A percentile compares a stretch with the other conserved stretches of the same genome.
phyloP scores from a whole-genome alignment of 2,329 filamentous ascomycete genomes.

The Ophiostoma piceae region DNA sequence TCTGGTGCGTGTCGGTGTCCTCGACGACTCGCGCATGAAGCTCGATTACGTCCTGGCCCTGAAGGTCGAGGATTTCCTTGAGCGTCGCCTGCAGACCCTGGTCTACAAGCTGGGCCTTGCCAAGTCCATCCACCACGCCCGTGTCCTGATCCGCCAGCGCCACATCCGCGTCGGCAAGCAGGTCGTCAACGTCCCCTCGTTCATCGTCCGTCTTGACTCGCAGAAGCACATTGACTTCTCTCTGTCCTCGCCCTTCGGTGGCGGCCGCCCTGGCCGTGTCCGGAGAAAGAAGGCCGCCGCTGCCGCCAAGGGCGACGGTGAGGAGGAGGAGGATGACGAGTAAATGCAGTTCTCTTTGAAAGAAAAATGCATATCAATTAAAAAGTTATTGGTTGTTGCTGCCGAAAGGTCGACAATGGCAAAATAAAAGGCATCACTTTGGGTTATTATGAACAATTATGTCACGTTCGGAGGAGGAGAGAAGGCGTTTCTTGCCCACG shows the following conservation, averaged over 20 bases:
- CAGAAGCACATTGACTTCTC: conserved; percentile 99
- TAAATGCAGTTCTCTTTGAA: not conserved
- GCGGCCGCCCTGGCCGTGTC: conserved; percentile 93
- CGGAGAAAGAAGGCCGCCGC: conserved; percentile 99
- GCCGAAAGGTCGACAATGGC: conserved; percentile 8
- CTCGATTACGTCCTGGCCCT: conserved; percentile 99
- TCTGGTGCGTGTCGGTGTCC: conserved; percentile 98
- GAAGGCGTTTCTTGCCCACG: conserved; percentile 17
- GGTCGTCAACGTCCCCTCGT: conserved; percentile 99
- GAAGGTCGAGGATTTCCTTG: conserved; percentile 99
- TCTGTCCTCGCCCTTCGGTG: conserved; percentile 94
- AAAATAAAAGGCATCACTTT: conserved; percentile 14
- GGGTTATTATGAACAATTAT: conserved; percentile 11
- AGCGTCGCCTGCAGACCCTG: conserved; percentile 98
- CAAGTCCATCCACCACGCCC: conserved; percentile 99
- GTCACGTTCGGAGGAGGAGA: conserved; percentile 8
- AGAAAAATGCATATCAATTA: conserved; percentile 1
- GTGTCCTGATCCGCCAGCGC: conserved; percentile 98
- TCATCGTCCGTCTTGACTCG: conserved; percentile 99
- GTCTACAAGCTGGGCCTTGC: conserved; percentile 99
- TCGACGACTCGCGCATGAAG: conserved; percentile 99
- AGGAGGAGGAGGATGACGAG: conserved; percentile 71
- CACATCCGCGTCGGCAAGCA: conserved; percentile 99
- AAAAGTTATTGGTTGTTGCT: conserved; percentile 8
- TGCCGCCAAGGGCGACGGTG: conserved; percentile 76